A percentile compares a stretch with the other conserved stretches of the same genome.
Evolutionary conservation across 2,329 filamentous ascomycete species (phyloP).

Genomic region (Balansia obtecta): DNA sequence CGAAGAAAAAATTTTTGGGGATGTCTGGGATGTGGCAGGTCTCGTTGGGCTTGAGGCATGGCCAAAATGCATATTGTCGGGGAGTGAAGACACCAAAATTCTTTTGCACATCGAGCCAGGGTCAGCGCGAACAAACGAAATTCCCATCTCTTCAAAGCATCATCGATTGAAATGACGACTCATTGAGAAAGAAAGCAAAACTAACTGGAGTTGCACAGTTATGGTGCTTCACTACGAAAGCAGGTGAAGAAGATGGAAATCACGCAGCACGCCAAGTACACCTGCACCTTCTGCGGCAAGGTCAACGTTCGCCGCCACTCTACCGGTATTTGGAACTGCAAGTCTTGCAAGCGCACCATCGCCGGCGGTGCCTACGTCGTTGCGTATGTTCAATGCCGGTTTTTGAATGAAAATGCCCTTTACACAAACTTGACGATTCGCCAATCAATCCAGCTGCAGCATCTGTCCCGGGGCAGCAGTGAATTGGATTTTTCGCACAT

Average conservation of each 20-base stretch:
- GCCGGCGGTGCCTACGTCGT: slow-evolving; percentile 76
- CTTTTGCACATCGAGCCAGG: not conserved
- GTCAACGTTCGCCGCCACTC: slow-evolving; percentile 81
- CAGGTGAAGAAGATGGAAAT: slow-evolving; percentile 98
- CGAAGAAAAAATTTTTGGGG: not conserved
- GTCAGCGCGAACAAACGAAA: not conserved
- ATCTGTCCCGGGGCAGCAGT: not conserved
- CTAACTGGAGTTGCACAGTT: slow-evolving; percentile 38
- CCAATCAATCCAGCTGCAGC: not conserved
- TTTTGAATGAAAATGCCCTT: not conserved
- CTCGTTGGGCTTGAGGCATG: no score
- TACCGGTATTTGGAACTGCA: slow-evolving; percentile 96
- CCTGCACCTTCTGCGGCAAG: slow-evolving; percentile 99
- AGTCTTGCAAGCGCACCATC: slow-evolving; percentile 77
- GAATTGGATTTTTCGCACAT: not conserved
- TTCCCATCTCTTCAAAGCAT: no score
- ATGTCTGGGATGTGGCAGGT: not conserved
- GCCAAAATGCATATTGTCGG: no score
- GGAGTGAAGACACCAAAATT: no score
- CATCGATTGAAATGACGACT: not conserved
- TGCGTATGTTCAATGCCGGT: slow-evolving; percentile 56
- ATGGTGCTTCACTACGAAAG: slow-evolving; percentile 98
- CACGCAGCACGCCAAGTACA: slow-evolving; percentile 93
- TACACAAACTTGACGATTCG: not conserved
- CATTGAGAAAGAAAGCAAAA: not conserved